Evolutionary conservation across 805 yeast species (phyloP), one percentile per base, ranked within the genome.

Genomic region (Zygoascus bituminiphila): DNA sequence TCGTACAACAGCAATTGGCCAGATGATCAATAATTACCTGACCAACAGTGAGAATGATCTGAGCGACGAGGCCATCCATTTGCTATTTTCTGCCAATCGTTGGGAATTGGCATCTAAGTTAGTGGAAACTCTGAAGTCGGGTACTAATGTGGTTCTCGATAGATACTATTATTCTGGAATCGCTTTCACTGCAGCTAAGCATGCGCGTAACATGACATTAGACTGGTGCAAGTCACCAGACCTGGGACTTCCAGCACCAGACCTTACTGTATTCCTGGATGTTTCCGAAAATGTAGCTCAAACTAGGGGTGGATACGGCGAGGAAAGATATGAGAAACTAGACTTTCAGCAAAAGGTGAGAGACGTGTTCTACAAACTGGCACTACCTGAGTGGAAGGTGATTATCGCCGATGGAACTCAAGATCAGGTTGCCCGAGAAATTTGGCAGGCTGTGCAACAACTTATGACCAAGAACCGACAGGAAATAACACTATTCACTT

Each of bases 91-190:
- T 55, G 96, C 98, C 1, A 93, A 93, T 59, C 69, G 99, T 54
- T 93, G 99, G 99, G 99, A 93, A 62, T 57, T 78, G 20, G 75
- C 73, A 1, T 64, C 69, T 1, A 62, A 64, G 3, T 78, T 93
- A 4, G 60, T 66, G 9, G 48, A 60, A 1, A 60, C 68, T 10
- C 63, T 88, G 17, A 56, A 64, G 1, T 53, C 62, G 0, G 96
- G 96, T 1, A 61, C 60, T 10, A 72, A 73, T 46, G 74, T 93
- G 1, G 71, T 93, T 0, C 63, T 89, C 49, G 99, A 93, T 62
- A 70, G 99, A 54, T 93, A 91, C 59, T 83, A 85, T 3, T 91
- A 86, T 60, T 88, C 97, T 0, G 98, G 99, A 0, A 78, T 88
- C 2, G 96, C 96, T 5, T 93, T 91, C 61, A 82, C 96, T 1